A percentile compares a stretch with the other conserved stretches of the same genome.
Conservation (phyloP, 768 basidiomycete species). For the Suillus luteus region DNA sequence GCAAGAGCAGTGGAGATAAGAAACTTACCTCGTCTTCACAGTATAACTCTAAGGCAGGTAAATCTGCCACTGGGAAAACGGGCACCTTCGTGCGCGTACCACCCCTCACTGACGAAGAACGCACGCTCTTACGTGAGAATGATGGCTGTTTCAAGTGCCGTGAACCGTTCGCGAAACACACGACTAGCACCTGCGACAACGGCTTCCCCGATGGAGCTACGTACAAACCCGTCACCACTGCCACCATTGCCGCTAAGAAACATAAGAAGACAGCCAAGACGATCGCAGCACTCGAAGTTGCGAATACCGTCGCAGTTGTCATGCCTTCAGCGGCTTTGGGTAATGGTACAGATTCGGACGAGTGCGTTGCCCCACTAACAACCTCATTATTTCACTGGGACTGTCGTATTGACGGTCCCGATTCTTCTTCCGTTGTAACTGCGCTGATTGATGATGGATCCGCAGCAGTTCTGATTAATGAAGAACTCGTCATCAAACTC, state of each 20-base stretch:
- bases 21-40: background rate
- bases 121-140: background rate
- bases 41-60: background rate
- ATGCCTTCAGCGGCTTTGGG: background rate
- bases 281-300: background rate
- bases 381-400: background rate
- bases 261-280: accelerated
- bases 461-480: background rate
- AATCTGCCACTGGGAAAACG: accelerated
- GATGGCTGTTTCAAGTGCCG: background rate
- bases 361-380: background rate
- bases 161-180: background rate
- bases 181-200: background rate
- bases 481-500: background rate
- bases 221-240: background rate
- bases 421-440: background rate
- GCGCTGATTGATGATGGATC: background rate
- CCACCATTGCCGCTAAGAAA: background rate
- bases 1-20: too few species aligned
- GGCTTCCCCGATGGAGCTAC: background rate
- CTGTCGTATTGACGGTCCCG: background rate
- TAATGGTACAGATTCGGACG: background rate
- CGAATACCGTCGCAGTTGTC: background rate
- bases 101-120: background rate
- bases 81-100: background rate